Evolutionary conservation across 164 flowering plant species (phyloP).

Genomic region (Macadamia integrifolia): DNA sequence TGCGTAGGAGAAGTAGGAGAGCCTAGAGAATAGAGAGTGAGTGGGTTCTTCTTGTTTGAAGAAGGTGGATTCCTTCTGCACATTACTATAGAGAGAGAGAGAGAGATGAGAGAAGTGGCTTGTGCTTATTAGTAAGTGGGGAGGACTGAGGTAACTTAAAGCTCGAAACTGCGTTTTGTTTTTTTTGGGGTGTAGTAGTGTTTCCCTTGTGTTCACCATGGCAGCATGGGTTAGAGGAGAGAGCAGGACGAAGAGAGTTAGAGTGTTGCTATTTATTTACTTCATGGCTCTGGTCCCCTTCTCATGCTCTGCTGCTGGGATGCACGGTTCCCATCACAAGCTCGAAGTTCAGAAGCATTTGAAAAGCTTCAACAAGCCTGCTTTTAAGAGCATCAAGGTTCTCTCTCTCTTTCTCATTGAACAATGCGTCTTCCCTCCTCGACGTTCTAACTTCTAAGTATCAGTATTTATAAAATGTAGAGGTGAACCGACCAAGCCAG

Average conservation of each 20-base stretch:
- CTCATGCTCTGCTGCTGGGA: neutral
- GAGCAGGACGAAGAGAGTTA: conserved; percentile 1
- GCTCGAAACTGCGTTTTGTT: neutral
- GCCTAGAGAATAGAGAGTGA: no score
- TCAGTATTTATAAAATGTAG: no score
- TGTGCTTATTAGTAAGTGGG: no score
- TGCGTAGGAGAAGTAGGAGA: conserved; percentile 9
- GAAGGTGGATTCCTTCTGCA: neutral
- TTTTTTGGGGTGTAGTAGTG: neutral
- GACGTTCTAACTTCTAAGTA: no score
- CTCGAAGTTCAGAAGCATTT: conserved; percentile 71
- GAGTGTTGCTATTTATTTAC: conserved; percentile 12
- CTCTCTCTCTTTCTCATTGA: conserved; percentile 5
- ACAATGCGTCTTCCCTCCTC: no score
- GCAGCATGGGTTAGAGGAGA: conserved; percentile 7
- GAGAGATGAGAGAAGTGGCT: no score
- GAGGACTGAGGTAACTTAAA: neutral
- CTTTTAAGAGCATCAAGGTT: conserved; percentile 71
- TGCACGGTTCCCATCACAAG: conserved; percentile 42
- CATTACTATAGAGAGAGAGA: no score
- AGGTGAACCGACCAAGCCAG: no score
- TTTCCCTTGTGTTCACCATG: conserved; percentile 1
- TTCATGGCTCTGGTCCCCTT: conserved; percentile 12
- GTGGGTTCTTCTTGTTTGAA: no score
- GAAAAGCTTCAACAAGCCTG: conserved; percentile 73